Base-by-base conservation (phyloP, 2,329 filamentous ascomycete species). In the Hysterium pulicare region DNA sequence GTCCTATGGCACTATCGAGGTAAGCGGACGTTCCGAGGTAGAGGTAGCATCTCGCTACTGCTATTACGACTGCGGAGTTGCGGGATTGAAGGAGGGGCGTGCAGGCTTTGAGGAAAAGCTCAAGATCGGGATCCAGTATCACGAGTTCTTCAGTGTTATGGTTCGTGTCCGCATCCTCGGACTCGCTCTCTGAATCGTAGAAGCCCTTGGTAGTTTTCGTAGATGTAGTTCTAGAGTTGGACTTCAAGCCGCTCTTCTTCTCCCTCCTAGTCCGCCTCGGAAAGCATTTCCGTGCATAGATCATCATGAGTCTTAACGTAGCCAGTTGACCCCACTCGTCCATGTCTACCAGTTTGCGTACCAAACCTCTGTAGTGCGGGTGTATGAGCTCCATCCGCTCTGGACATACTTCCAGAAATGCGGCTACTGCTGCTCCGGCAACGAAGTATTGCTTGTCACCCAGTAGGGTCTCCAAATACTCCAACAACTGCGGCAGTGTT, bases 281-380 rank as follows among this genome's bases (percentile, higher is more conserved):
- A 55, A 98, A 98, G 65, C 89, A 96, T 61, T 81, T 86, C 41
- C 93, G 81, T 2, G 87, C 83, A 65, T 98, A 98, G 17, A 83
- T 73, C 1, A 86, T 84, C 81, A 97, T 84, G 50, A 98, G 73
- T 30, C 83, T 79, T 54, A 98, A 62, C 2, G 87, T 87, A 2
- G 89, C 86, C 41, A 97, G 68, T 69, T 98, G 93, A 32, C 90
- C 87, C 93, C 93, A 98, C 69, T 98, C 93, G 60, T 98, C 93
- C 93, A 98, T 98, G 62, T 98, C 93, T 19, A 96, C 89, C 40
- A 97, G 72, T 72, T 96, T 95, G 65, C 83, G 87, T 49, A 95
- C 83, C 49, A 98, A 72, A 26, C 80, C 76, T 38, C 88, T 82
- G 69, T 97, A 98, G 62, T 95, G 86, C 51, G 86, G 83, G 67